Conservation (phyloP, 1,139 yeast genomes). For the Suhomyces anneliseae region DNA sequence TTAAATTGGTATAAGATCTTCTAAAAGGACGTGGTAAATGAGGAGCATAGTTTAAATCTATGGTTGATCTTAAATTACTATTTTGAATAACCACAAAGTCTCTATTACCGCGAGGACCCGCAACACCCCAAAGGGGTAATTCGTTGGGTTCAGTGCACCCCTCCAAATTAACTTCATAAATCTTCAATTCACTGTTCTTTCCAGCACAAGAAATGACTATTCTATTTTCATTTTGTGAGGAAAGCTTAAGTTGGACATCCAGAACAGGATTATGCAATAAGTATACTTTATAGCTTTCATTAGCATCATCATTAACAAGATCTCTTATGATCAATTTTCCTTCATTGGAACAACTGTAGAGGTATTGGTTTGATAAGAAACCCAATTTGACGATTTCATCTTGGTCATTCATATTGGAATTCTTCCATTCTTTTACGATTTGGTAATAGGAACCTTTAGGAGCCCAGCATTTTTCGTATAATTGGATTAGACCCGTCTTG, state of each 20-base stretch:
- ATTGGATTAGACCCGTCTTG: slow-evolving; percentile 32
- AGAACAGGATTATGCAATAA: slow-evolving; percentile 38
- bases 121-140: slow-evolving; percentile 1
- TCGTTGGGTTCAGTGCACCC: slow-evolving; percentile 2
- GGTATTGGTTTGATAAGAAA: slow-evolving; percentile 27
- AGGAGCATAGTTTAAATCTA: slow-evolving; percentile 3
- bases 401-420: slow-evolving; percentile 18
- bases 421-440: slow-evolving; percentile 33
- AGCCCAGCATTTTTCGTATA: slow-evolving; percentile 22
- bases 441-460: slow-evolving; percentile 14
- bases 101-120: slow-evolving; percentile 5
- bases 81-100: slow-evolving; percentile 8
- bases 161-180: slow-evolving; percentile 21
- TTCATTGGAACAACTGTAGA: slow-evolving; percentile 45
- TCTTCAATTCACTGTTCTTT: slow-evolving; percentile 43
- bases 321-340: slow-evolving; percentile 49
- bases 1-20: slow-evolving; percentile 8
- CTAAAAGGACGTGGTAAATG: slow-evolving; percentile 8
- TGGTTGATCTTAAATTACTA: slow-evolving; percentile 9
- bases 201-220: slow-evolving; percentile 43
- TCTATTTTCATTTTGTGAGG: slow-evolving; percentile 14
- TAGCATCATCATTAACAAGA: slow-evolving; percentile 40
- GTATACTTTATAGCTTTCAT: slow-evolving; percentile 30
- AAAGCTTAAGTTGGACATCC: slow-evolving; percentile 19
- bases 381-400: slow-evolving; percentile 37